phyloP scores from a whole-genome alignment of 306 rosid species.

The Lupinus albus region DNA sequence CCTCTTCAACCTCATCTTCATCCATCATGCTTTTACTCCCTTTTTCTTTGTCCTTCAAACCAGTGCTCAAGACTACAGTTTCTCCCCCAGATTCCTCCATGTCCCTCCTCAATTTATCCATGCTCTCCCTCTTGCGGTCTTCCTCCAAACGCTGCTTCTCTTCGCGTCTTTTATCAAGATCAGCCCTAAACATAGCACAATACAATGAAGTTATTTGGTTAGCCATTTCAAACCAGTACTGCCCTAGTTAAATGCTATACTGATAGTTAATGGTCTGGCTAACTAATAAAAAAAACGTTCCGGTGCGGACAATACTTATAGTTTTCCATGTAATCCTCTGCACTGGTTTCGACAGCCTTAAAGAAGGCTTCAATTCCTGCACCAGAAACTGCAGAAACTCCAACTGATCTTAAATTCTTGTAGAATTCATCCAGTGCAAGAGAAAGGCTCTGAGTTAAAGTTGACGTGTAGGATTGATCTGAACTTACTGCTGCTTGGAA shows the following conservation, averaged over 20 bases:
- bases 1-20: slow-evolving; percentile 51
- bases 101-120: slow-evolving; percentile 75
- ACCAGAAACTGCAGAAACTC: slow-evolving; percentile 82
- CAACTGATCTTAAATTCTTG: slow-evolving; percentile 73
- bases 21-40: slow-evolving; percentile 50
- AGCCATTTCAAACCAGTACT: not conserved
- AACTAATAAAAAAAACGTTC: not conserved
- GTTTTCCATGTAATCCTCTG: slow-evolving; percentile 76
- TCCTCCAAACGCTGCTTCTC: slow-evolving; percentile 83
- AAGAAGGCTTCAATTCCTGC: slow-evolving; percentile 78
- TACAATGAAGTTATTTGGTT: slow-evolving; percentile 19
- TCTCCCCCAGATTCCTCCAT: slow-evolving; percentile 68
- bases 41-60: slow-evolving; percentile 60
- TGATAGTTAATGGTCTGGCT: not conserved
- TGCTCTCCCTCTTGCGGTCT: slow-evolving; percentile 68
- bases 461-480: slow-evolving; percentile 62
- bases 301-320: slow-evolving; percentile 56
- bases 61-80: slow-evolving; percentile 76
- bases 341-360: slow-evolving; percentile 68
- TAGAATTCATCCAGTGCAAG: slow-evolving; percentile 84
- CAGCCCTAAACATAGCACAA: slow-evolving; percentile 56
- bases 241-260: not conserved
- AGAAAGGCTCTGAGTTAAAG: slow-evolving; percentile 70
- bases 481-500: slow-evolving; percentile 70
- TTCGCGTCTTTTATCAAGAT: slow-evolving; percentile 75